Percentiles rank a stretch among this genome's conserved stretches.
Conservation (phyloP, 2,329 filamentous ascomycete genomes). For the Phoma sp. region DNA sequence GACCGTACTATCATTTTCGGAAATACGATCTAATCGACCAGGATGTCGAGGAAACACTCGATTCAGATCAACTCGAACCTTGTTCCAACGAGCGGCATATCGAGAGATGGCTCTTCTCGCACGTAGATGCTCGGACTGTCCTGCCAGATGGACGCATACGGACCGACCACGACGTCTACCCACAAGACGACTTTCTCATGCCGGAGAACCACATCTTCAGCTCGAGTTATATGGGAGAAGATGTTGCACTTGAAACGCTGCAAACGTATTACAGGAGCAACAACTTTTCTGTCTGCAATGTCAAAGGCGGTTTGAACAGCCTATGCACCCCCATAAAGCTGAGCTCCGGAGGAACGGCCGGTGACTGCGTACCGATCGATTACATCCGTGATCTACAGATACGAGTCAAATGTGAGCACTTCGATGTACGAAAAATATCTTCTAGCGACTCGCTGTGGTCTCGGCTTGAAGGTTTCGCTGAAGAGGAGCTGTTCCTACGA, state of each 20-base stretch:
- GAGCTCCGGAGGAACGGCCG: background rate
- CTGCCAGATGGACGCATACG: conserved; percentile 26
- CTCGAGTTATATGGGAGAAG: conserved; percentile 24
- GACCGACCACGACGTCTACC: conserved; percentile 28
- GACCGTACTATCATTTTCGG: conserved; percentile 32
- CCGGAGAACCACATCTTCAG: conserved; percentile 29
- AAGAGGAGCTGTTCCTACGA: background rate
- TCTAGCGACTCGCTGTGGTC: too few relatives aligned
- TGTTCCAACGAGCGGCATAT: background rate
- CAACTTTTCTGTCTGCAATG: conserved; percentile 32
- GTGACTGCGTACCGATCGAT: conserved; percentile 17
- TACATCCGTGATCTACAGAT: conserved; percentile 30
- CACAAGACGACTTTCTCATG: conserved; percentile 25
- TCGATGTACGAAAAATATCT: background rate
- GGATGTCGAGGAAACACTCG: background rate
- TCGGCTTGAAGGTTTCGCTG: background rate
- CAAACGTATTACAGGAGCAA: conserved; percentile 29
- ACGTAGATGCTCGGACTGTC: background rate
- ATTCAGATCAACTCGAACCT: background rate
- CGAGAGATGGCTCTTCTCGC: background rate
- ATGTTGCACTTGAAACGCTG: conserved; percentile 21
- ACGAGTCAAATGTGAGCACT: conserved; percentile 34
- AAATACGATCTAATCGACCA: conserved; percentile 14
- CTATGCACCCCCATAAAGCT: conserved; percentile 7
- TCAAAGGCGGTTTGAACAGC: conserved; percentile 21